Conservation (phyloP, 1,284 basidiomycete genomes). For the Ceratobasidium sp. region DNA sequence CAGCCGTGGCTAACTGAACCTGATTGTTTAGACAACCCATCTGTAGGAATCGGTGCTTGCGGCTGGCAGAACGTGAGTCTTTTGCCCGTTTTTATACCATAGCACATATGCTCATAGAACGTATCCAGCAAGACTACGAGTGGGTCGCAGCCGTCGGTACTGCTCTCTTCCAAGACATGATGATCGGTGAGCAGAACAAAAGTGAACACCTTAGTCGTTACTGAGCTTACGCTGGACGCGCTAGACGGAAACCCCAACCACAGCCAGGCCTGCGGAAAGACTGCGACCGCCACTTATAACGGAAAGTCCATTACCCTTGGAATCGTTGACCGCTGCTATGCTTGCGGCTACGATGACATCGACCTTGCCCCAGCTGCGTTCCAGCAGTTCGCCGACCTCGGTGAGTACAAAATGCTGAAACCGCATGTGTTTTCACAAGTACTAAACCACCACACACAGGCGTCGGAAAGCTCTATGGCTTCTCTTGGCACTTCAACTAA, state of each 20-base stretch:
- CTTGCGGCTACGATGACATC: conserved; percentile 34
- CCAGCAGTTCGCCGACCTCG: conserved; percentile 37
- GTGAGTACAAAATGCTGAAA: not conserved
- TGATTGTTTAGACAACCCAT: conserved; percentile 25
- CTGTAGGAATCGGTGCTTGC: conserved; percentile 33
- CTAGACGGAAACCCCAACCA: conserved; percentile 36
- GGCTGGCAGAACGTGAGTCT: conserved; percentile 37
- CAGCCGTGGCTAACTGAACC: not conserved
- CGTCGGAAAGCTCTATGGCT: conserved; percentile 33
- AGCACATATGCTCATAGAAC: not conserved
- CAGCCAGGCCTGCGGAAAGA: conserved; percentile 38
- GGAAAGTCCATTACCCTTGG: conserved; percentile 33
- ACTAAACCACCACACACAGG: not conserved
- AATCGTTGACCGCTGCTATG: conserved; percentile 39
- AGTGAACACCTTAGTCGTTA: not conserved
- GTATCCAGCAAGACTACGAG: conserved; percentile 24
- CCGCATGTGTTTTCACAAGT: not conserved
- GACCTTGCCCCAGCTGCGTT: conserved; percentile 34
- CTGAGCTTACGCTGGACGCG: too few relatives aligned
- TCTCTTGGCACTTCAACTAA: conserved; percentile 38
- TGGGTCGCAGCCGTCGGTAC: conserved; percentile 34
- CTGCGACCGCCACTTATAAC: conserved; percentile 36
- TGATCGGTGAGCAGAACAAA: not conserved
- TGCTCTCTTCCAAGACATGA: conserved; percentile 25
- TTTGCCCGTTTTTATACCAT: not conserved